A percentile compares a stretch with the other conserved stretches of the same genome.
phyloP scores from a whole-genome alignment of 108 stramenopile species.

The Pseudonitzschia pungens region DNA sequence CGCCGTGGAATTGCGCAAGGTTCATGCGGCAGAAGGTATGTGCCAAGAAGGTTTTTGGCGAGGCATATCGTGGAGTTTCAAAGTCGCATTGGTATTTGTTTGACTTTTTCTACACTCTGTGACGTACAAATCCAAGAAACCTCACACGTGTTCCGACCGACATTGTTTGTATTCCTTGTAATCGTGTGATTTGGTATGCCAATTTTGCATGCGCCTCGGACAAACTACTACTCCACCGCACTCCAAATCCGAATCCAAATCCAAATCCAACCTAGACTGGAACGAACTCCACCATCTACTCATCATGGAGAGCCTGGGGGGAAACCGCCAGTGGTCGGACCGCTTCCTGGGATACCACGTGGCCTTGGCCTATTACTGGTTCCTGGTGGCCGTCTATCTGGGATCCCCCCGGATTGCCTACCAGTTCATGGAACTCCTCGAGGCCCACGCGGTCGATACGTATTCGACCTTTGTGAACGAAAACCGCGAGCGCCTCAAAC shows the following conservation, averaged over 20 bases:
- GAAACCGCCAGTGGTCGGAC: constrained; percentile 65
- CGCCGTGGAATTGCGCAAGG: constrained; percentile 62
- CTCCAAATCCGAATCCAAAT: constrained; percentile 46
- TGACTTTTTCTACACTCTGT: too few species aligned
- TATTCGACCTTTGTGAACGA: constrained; percentile 71
- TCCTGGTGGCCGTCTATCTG: constrained; percentile 75
- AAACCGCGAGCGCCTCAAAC: constrained; percentile 56
- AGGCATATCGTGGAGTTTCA: too few species aligned
- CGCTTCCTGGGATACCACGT: constrained; percentile 85
- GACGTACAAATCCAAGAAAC: too few species aligned
- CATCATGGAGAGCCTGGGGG: constrained; percentile 95
- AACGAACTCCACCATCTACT: constrained; percentile 96
- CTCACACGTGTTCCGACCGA: too few species aligned
- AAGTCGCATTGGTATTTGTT: too few species aligned
- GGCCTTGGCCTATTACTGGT: constrained; percentile 92
- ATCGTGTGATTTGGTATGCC: too few species aligned
- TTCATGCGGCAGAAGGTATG: constrained; percentile 87
- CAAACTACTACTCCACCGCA: too few species aligned
- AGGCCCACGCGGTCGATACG: constrained; percentile 86
- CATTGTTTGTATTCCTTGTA: too few species aligned
- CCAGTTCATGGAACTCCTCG: constrained; percentile 76
- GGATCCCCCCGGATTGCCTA: constrained; percentile 72
- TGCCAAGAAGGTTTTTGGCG: too few species aligned
- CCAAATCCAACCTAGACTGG: constrained; percentile 70
- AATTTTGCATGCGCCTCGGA: too few species aligned